Base-by-base conservation (phyloP, 2,329 filamentous ascomycete genomes). In the Stachybotrys echinatus region DNA sequence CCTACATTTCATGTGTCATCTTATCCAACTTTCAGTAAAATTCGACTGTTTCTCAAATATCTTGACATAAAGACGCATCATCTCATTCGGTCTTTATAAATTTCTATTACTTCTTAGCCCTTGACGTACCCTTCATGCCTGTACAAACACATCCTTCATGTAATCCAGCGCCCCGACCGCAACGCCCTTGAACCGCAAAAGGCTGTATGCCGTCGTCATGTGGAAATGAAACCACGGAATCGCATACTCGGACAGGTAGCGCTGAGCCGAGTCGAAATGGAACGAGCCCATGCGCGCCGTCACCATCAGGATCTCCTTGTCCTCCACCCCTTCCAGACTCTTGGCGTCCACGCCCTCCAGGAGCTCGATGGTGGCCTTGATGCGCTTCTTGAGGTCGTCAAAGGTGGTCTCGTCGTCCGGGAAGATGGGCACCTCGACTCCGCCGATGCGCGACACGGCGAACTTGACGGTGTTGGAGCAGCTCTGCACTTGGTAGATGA, bases 221-320 rank as follows among this genome's bases (percentile, higher is more conserved):
- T 86, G 83, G 55, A 86, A 86, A 63, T 74, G 84, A 55, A 84
- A 75, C 58, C 85, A 84, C 3, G 81, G 79, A 21, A 83, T 59
- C 3, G 65, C 70, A 59, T 71, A 76, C 5, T 63, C 59, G 27
- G 63, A 58, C 12, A 79, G 55, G 56, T 79, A 82, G 2, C 63
- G 58, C 49, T 67, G 55, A 0, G 65, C 73, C 3, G 51, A 56
- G 49, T 59, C 52, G 47, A 63, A 65, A 22, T 49, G 49, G 17
- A 60, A 64, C 43, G 54, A 57, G 10, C 61, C 62, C 52, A 55
- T 50, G 5, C 4, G 10, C 39, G 50, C 58, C 12, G 56, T 51
- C 51, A 54, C 55, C 55, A 61, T 56, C 45, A 61, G 34, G 23
- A 64, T 44, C 47, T 64, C 55, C 37, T 54, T 50, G 7, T 54